phyloP scores from a whole-genome alignment of 805 yeast species.

The Teunomyces barrocoloradensis region DNA sequence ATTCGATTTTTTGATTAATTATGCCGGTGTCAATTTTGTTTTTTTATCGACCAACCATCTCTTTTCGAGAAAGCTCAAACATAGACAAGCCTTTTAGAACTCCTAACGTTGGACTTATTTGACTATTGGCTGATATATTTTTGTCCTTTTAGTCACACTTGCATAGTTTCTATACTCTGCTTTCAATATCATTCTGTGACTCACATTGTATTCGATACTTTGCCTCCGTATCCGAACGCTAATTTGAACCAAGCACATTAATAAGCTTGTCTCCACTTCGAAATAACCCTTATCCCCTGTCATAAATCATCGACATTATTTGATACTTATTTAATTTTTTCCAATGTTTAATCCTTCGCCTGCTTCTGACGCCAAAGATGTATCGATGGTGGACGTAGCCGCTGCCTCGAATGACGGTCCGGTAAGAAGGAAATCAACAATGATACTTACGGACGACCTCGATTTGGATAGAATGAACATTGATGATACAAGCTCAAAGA shows the following conservation, averaged over 20 bases:
- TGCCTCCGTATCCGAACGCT: background rate
- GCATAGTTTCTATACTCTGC: background rate
- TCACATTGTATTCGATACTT: background rate
- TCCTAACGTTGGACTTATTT: background rate
- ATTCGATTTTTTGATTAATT: background rate
- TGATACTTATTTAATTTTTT: background rate
- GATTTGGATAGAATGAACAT: slow-evolving; percentile 53
- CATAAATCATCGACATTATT: background rate
- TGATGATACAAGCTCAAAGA: slow-evolving; percentile 27
- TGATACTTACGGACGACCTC: slow-evolving; percentile 67
- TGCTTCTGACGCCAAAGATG: slow-evolving; percentile 9
- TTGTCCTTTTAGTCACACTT: background rate
- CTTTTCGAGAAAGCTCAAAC: background rate
- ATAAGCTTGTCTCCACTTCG: background rate
- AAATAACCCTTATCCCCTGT: background rate
- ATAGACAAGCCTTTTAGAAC: background rate
- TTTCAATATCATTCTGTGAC: background rate
- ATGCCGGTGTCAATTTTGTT: background rate
- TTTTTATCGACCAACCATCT: slow-evolving; percentile 2
- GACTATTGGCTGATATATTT: background rate
- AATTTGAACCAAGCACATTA: background rate
- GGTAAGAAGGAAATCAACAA: slow-evolving; percentile 62
- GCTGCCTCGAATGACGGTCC: slow-evolving; percentile 28
- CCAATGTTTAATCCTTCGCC: background rate
- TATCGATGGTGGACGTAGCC: slow-evolving; percentile 45